Conservation (phyloP, 1,284 basidiomycete genomes). For the Heliocybe sulcata region DNA sequence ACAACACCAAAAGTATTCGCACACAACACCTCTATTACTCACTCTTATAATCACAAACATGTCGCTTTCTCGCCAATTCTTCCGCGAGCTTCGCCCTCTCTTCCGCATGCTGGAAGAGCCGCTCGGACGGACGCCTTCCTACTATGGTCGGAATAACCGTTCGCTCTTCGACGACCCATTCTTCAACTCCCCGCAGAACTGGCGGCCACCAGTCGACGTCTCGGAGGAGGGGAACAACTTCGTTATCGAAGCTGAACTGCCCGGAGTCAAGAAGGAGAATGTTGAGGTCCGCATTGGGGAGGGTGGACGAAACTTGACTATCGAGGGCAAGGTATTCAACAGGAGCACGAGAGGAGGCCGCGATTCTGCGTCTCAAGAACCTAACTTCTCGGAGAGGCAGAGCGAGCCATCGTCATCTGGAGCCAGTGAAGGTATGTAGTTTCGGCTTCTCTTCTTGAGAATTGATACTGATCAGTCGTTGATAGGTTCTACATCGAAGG, state of each 20-base stretch:
- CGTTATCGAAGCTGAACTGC: constrained; percentile 68
- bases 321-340: constrained; percentile 52
- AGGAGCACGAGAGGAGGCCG: constrained; percentile 10
- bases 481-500: constrained; percentile 17
- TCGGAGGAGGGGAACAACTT: constrained; percentile 60
- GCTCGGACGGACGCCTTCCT: constrained; percentile 33
- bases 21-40: neutral
- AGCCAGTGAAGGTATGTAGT: constrained; percentile 20
- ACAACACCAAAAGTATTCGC: neutral
- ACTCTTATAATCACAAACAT: constrained; percentile 23
- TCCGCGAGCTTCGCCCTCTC: constrained; percentile 67
- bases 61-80: constrained; percentile 59
- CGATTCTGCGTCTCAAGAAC: neutral
- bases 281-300: constrained; percentile 65
- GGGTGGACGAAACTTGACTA: constrained; percentile 60
- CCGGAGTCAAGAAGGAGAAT: constrained; percentile 74
- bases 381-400: neutral
- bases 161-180: constrained; percentile 46
- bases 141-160: constrained; percentile 21
- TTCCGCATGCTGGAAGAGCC: constrained; percentile 70
- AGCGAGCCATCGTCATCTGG: constrained; percentile 7
- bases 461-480: neutral
- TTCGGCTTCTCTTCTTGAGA: neutral
- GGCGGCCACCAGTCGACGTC: constrained; percentile 56
- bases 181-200: constrained; percentile 24